Evolutionary conservation across 2,329 filamentous ascomycete genomes (phyloP).

Genomic region (Gliomastix tumulicola): DNA sequence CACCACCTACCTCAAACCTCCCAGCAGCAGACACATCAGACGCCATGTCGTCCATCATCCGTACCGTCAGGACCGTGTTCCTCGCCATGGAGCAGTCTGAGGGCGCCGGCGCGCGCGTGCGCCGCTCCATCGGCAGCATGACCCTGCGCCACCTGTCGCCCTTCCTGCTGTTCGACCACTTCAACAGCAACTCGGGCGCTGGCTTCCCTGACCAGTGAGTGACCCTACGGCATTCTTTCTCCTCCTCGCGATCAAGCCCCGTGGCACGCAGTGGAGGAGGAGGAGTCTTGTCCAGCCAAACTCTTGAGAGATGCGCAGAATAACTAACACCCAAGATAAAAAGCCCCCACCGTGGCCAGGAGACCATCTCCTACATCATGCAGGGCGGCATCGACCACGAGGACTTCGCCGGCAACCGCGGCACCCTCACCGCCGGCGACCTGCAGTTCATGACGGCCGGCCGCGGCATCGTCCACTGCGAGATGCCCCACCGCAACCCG

Average conservation of each 20-base stretch:
- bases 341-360: conserved; percentile 67
- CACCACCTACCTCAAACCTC: conserved; percentile 40
- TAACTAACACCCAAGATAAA: conserved; percentile 2
- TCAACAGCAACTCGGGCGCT: conserved; percentile 69
- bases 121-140: conserved; percentile 80
- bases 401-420: conserved; percentile 80
- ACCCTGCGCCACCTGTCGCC: conserved; percentile 81
- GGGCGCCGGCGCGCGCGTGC: conserved; percentile 79
- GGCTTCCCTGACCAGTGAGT: conserved; percentile 79
- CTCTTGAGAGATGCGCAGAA: too few relatives aligned
- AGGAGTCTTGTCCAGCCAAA: too few relatives aligned
- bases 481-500: conserved; percentile 79
- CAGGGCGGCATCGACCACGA: conserved; percentile 82
- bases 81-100: conserved; percentile 80
- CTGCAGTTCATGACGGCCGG: conserved; percentile 98
- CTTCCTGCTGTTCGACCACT: conserved; percentile 96
- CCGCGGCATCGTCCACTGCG: conserved; percentile 84
- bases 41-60: conserved; percentile 60
- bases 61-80: conserved; percentile 77
- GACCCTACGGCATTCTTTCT: background rate
- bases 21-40: conserved; percentile 8
- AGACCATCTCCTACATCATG: conserved; percentile 86
- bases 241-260: background rate
- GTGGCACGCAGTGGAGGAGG: too few relatives aligned
- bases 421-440: conserved; percentile 80